phyloP scores from a whole-genome alignment of 345 rosid species.

The Eucalyptus pauciflora region DNA sequence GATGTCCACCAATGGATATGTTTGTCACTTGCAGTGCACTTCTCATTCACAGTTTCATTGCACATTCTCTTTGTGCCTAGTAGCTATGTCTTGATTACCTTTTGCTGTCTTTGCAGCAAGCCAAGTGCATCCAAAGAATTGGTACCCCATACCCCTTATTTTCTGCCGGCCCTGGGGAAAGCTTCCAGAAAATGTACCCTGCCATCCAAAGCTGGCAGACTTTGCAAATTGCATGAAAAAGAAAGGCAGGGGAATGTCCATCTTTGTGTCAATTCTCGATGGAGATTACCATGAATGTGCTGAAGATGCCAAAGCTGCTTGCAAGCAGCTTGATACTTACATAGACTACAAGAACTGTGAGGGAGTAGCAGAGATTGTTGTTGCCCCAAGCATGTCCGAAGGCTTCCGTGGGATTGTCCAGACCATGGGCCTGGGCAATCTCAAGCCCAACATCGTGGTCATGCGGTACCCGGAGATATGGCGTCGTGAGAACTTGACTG shows the following conservation, averaged over 20 bases:
- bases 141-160: conserved; percentile 97
- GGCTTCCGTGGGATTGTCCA: conserved; percentile 97
- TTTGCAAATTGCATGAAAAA: conserved; percentile 99
- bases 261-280: conserved; percentile 76
- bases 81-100: neutral
- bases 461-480: conserved; percentile 99
- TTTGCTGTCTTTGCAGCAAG: conserved; percentile 41
- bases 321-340: conserved; percentile 80
- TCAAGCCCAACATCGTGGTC: conserved; percentile 95
- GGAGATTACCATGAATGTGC: conserved; percentile 95
- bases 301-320: conserved; percentile 89
- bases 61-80: neutral
- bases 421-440: conserved; percentile 97
- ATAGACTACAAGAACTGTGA: conserved; percentile 91
- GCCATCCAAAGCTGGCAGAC: conserved; percentile 98
- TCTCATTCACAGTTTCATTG: neutral
- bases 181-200: conserved; percentile 96
- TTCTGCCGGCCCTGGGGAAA: conserved; percentile 99
- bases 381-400: conserved; percentile 93
- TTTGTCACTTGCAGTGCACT: neutral
- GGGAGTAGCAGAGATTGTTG: conserved; percentile 98
- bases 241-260: conserved; percentile 99
- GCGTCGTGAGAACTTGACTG: conserved; percentile 89
- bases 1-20: neutral
- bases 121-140: conserved; percentile 99